Evolutionary conservation across 208 protist genomes (phyloP), one percentile per base, ranked within the genome.

Genomic region (Crithidia thermophila): DNA sequence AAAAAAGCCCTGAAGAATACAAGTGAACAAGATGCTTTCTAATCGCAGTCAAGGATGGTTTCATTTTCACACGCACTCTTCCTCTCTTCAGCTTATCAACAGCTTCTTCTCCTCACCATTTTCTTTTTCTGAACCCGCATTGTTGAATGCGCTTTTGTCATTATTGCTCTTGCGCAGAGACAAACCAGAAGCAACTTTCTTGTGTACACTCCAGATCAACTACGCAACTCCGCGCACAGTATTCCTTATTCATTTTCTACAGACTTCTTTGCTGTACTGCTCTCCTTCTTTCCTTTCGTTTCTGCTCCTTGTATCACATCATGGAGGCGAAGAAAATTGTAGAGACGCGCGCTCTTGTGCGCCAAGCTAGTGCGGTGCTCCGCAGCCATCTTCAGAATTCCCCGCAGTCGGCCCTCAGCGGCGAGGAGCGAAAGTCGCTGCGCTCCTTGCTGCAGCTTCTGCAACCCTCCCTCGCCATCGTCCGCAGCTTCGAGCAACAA

Each of bases 391-490:
- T 70, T 14, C 20, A 39, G 13, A 2, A 49, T 3, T 34, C 55
- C 0, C 50, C 57, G 5, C 37, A 43, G 3, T 23, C 31, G 3
- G 37, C 60, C 2, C 60, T 75, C 21, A 62, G 42, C 46, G 21
- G 20, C 14, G 36, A 49, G 3, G 55, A 46, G 16, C 52, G 34
- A 8, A n/a, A 11, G 13, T 30, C 55, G 18, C 45, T 85, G 27
- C 66, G 66, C 25, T 28, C 51, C 7, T 20, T 31, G 14, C 64
- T 81, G 34, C 60, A 59, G 13, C 56, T 61, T 18, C 63, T 85
- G 7, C 66, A 77, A 2, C 73, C 75, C 4, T 81, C 72, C 40
- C 67, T 85, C 30, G 69, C 60, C 28, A 77, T 85, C 42, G 39
- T 85, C 18, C 71, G 59, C 18, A 71, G 67, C 13, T 79, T 67